Evolutionary conservation across 2,329 filamentous ascomycete genomes (phyloP), one percentile per base, ranked within the genome.

Genomic region (Xylariaceae sp.): DNA sequence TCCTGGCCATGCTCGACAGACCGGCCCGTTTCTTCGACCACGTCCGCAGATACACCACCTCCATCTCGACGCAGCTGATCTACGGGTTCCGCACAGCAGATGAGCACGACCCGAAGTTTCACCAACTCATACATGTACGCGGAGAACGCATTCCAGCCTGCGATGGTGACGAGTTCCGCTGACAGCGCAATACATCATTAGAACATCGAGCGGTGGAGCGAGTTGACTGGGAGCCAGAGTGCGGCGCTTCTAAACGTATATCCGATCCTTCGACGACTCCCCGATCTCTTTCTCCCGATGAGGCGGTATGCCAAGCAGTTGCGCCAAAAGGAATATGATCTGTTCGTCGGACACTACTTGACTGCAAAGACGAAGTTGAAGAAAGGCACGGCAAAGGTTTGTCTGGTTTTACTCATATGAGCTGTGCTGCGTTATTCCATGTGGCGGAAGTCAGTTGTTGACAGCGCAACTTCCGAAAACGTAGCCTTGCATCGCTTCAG

Each of bases 1-100:
- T 75, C 12, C 56, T 36, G 23, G 67, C 68, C 3, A 51, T 78
- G 9, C 46, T 76, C 3, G 60, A 67, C 0, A 38, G 53, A 3
- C 71, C 71, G 0, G 44, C 62, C 0, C 36, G 59, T 2, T 70
- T 69, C 27, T 35, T 64, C 3, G 50, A 67, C 3, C 65, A 71
- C 34, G 59, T 74, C 9, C 50, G 67, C 3, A 60, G 70, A 11
- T 75, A 69, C 43, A 63, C 67, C 1, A 67, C 64, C 18, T 67
- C 70, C 2, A 43, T 74, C 5, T 67, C 65, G 0, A 73, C 69
- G 0, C 63, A 64, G 3, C 71, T 74, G 60, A 56, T 68, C 0
- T 74, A 68, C 37, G 71, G 69, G 2, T 69, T 60, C 40, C 62
- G 69, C 2, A 37, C 18, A 9, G 17, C 16, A 2, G 18, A 5